Conservation (phyloP, 805 yeast species). For the Wickerhamiella brachini region DNA sequence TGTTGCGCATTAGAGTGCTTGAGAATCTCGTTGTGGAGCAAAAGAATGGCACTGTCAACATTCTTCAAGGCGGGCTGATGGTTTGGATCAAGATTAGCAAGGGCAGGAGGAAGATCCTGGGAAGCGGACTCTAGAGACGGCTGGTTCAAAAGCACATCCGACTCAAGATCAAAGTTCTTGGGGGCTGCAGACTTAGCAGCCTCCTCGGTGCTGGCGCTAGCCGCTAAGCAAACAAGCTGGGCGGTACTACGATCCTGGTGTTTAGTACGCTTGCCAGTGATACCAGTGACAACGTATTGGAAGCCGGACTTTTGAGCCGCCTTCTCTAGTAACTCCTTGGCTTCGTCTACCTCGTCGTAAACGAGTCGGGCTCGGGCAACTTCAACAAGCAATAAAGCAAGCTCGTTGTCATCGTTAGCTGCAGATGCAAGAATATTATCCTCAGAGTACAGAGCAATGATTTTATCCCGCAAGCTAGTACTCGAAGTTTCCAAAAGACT, state of each 20-base stretch:
- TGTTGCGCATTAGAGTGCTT: constrained; percentile 60
- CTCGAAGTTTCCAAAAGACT: constrained; percentile 20
- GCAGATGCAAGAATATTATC: constrained; percentile 17
- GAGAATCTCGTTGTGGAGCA: constrained; percentile 51
- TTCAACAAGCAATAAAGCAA: constrained; percentile 47
- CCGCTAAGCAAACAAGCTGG: constrained; percentile 62
- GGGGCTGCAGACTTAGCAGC: constrained; percentile 24
- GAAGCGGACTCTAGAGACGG: constrained; percentile 48
- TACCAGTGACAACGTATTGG: constrained; percentile 68
- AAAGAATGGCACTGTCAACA: constrained; percentile 58
- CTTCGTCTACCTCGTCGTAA: constrained; percentile 21
- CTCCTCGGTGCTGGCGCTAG: constrained; percentile 5
- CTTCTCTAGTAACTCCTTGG: constrained; percentile 13
- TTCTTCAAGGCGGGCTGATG: constrained; percentile 60
- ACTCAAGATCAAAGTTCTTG: constrained; percentile 48
- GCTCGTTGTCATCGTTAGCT: constrained; percentile 22
- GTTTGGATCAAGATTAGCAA: constrained; percentile 52
- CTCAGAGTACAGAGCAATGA: constrained; percentile 13
- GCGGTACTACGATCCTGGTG: constrained; percentile 62
- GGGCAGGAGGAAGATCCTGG: constrained; percentile 27
- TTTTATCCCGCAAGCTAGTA: constrained; percentile 17
- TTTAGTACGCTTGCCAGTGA: constrained; percentile 76
- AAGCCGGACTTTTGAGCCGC: constrained; percentile 38
- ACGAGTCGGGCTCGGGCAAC: constrained; percentile 36
- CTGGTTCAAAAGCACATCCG: constrained; percentile 65